These are phyloP conservation scores for Rhizopus microsporus DNA, from an alignment of 371 early-diverging fungal genomes.

Conservation along the genomic window DNA sequence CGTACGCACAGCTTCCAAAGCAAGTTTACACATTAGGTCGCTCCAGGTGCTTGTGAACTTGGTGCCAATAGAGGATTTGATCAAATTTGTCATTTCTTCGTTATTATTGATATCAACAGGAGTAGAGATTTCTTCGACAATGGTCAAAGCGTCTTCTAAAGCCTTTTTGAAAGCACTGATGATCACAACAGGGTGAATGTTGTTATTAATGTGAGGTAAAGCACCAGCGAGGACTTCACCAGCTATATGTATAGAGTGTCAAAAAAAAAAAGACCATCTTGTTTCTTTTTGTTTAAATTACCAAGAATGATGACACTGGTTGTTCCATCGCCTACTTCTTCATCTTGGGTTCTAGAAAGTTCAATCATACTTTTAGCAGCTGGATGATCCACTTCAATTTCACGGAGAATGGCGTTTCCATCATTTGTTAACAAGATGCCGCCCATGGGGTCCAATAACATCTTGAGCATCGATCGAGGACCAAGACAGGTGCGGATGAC, in stretches of 20 bases:
- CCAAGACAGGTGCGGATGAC: slow-evolving; percentile 99
- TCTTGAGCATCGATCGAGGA: slow-evolving; percentile 99
- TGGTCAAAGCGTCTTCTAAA: slow-evolving; percentile 86
- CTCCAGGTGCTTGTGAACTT: slow-evolving; percentile 97
- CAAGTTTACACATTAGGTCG: slow-evolving; percentile 97
- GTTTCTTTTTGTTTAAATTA: slow-evolving; percentile 32
- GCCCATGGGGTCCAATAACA: slow-evolving; percentile 99
- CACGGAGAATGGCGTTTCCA: slow-evolving; percentile 99
- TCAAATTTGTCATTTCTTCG: slow-evolving; percentile 87
- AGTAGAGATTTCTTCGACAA: slow-evolving; percentile 82
- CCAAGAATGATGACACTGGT: slow-evolving; percentile 98
- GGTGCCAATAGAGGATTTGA: slow-evolving; percentile 94
- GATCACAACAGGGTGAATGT: slow-evolving; percentile 98
- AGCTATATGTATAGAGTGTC: slow-evolving; percentile 54
- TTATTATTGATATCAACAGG: slow-evolving; percentile 84
- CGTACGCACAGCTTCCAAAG: slow-evolving; percentile 94
- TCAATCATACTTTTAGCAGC: slow-evolving; percentile 99
- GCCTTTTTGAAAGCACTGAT: slow-evolving; percentile 93
- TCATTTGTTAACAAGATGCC: slow-evolving; percentile 99
- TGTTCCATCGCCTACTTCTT: slow-evolving; percentile 99
- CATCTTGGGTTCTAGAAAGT: slow-evolving; percentile 99
- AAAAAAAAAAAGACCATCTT: neutral
- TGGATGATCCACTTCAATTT: slow-evolving; percentile 99
- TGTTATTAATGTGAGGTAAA: slow-evolving; percentile 93
- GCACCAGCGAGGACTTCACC: slow-evolving; percentile 95